phyloP scores from a whole-genome alignment of 768 basidiomycete species.

The Tricholoma bakamatsutake region DNA sequence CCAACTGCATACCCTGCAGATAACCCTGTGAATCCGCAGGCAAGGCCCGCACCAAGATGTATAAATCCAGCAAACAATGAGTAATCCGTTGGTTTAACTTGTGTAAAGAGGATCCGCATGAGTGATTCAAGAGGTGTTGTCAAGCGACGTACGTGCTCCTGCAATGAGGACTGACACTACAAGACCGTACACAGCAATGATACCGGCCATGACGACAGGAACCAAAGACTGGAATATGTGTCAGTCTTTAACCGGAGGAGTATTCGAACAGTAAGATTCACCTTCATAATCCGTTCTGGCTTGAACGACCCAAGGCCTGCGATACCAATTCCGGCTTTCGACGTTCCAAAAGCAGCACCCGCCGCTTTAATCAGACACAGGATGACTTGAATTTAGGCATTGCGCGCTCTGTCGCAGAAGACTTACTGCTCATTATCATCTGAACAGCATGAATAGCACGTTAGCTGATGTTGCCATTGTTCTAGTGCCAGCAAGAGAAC shows the following conservation, averaged over 20 bases:
- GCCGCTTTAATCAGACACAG: constrained; percentile 47
- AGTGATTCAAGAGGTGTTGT: neutral
- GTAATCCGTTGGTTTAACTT: constrained; percentile 67
- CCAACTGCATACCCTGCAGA: constrained; percentile 96
- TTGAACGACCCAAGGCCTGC: constrained; percentile 90
- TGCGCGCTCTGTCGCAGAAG: neutral
- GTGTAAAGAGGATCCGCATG: constrained; percentile 2
- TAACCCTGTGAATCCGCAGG: constrained; percentile 87
- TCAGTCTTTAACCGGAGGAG: neutral
- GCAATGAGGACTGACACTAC: constrained; percentile 93
- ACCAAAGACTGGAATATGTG: constrained; percentile 65
- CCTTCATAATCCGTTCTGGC: constrained; percentile 99
- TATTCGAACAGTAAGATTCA: constrained; percentile 22
- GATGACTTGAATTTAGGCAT: constrained; percentile 3
- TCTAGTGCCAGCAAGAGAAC: constrained; percentile 20
- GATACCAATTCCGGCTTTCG: constrained; percentile 96
- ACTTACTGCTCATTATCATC: constrained; percentile 97
- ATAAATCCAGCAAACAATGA: constrained; percentile 62
- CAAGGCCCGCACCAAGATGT: constrained; percentile 87
- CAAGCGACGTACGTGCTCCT: constrained; percentile 40
- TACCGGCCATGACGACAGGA: constrained; percentile 97
- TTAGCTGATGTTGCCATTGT: constrained; percentile 1
- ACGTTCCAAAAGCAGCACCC: constrained; percentile 94
- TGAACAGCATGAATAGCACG: constrained; percentile 22
- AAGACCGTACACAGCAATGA: constrained; percentile 95